Evolutionary conservation across 2,329 filamentous ascomycete species (phyloP).

Genomic region (Penicillium brasilianum): DNA sequence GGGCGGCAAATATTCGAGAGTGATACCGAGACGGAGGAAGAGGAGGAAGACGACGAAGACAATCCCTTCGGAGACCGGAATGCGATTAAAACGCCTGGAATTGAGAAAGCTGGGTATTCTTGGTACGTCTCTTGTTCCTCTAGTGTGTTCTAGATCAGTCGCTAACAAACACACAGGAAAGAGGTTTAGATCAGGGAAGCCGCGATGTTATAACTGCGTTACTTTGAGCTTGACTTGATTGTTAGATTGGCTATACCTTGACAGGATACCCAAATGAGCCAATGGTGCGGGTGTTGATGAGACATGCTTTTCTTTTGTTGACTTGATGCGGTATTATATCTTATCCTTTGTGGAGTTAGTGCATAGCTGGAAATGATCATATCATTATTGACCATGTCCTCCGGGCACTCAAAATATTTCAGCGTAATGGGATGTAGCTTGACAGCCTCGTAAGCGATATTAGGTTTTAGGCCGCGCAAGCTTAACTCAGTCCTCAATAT

Average conservation of each 20-base stretch:
- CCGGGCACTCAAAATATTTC: no score
- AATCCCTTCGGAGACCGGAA: conserved; percentile 87
- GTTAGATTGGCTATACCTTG: neutral
- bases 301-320: neutral
- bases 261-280: conserved; percentile 3
- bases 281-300: neutral
- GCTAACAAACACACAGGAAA: conserved; percentile 33
- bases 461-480: no score
- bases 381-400: neutral
- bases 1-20: conserved; percentile 53
- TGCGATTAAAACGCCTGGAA: conserved; percentile 52
- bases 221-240: neutral
- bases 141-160: neutral
- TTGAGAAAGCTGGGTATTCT: conserved; percentile 40
- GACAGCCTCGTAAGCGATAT: no score
- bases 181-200: conserved; percentile 32
- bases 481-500: no score
- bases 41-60: conserved; percentile 76
- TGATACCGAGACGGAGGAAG: conserved; percentile 59
- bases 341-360: conserved; percentile 1
- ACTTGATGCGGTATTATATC: conserved; percentile 2
- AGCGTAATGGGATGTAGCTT: no score
- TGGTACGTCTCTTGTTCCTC: conserved; percentile 38
- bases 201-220: neutral
- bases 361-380: conserved; percentile 5